phyloP scores from a whole-genome alignment of 2,329 filamentous ascomycete genomes.

The Botryotinia narcissicola region DNA sequence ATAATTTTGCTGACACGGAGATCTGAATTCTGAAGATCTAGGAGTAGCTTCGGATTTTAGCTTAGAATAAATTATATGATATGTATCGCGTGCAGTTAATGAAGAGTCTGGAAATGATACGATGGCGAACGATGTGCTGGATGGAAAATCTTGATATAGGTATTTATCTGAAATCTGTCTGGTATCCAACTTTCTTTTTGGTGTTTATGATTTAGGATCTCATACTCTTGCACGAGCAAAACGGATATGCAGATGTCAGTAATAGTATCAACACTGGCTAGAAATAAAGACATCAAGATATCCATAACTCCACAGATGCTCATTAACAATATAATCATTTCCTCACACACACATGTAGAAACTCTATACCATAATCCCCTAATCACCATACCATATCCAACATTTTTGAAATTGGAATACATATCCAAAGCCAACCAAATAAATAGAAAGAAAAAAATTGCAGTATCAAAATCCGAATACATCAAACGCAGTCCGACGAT shows the following conservation, averaged over 20 bases:
- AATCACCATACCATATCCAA: neutral
- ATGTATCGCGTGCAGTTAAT: accelerated
- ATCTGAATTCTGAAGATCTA: neutral
- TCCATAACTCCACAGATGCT: neutral
- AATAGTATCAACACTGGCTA: too few species aligned
- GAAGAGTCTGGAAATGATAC: neutral
- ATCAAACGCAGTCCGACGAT: too few species aligned
- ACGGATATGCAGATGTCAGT: too few species aligned
- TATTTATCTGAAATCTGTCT: neutral
- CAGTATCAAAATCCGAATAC: too few species aligned
- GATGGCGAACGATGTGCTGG: too few species aligned
- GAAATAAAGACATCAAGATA: too few species aligned
- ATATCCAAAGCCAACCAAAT: accelerated
- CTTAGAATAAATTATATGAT: neutral
- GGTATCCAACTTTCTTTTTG: too few species aligned
- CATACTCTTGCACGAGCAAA: too few species aligned
- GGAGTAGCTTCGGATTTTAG: neutral
- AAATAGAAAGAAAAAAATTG: neutral
- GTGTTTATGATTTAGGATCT: too few species aligned
- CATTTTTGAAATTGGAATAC: accelerated
- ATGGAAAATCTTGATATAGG: too few species aligned
- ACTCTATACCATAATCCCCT: too few species aligned
- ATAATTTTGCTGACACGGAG: neutral
- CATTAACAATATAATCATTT: neutral
- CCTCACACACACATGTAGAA: neutral